Evolutionary conservation across 495 filamentous ascomycete genomes (phyloP).

Genomic region (Lepraria neglecta): DNA sequence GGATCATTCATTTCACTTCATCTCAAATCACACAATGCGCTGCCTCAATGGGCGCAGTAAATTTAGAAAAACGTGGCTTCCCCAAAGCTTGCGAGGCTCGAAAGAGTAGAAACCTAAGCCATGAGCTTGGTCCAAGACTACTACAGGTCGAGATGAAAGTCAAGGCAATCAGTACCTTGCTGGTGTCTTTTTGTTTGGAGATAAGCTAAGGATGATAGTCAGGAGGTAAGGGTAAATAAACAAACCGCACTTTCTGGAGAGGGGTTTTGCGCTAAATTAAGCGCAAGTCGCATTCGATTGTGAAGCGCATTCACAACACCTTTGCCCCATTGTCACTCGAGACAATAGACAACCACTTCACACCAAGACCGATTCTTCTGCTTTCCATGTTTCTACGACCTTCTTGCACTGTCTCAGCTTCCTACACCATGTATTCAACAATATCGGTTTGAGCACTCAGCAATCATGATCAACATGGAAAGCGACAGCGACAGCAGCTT

Average conservation of each 20-base stretch:
- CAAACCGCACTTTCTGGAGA: slow-evolving; percentile 11
- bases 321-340: background rate
- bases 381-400: background rate
- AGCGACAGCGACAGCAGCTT: slow-evolving; percentile 37
- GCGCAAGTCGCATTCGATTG: slow-evolving; percentile 18
- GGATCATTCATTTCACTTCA: background rate
- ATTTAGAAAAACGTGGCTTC: background rate
- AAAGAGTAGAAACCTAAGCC: background rate
- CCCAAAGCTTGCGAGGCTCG: background rate
- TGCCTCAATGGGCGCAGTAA: background rate
- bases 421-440: slow-evolving; percentile 10
- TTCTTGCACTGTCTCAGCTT: background rate
- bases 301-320: slow-evolving; percentile 9
- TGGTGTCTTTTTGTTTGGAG: background rate
- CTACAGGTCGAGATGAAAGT: background rate
- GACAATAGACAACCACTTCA: background rate
- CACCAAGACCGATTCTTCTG: background rate
- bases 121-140: background rate
- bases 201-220: background rate
- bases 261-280: slow-evolving; percentile 17
- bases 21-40: background rate
- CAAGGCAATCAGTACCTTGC: background rate
- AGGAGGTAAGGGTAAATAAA: slow-evolving; percentile 9
- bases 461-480: slow-evolving; percentile 34
- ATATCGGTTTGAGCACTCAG: slow-evolving; percentile 10